Evolutionary conservation across 2,329 filamentous ascomycete genomes (phyloP).

Genomic region (Neofusicoccum cordaticola): DNA sequence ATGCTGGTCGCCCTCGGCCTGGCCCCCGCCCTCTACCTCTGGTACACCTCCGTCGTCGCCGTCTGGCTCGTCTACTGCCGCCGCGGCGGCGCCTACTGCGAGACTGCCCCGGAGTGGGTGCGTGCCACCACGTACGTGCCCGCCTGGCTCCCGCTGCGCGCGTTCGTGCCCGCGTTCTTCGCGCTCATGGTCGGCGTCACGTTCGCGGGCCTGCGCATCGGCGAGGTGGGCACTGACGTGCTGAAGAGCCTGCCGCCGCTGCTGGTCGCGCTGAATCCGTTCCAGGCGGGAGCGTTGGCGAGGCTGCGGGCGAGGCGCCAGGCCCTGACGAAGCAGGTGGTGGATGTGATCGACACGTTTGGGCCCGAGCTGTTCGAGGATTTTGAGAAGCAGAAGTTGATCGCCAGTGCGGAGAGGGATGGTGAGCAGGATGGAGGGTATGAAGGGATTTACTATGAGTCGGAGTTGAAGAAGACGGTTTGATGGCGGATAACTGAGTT

Average conservation of each 20-base stretch:
- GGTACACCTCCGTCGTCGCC: conserved; percentile 7
- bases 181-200: conserved; percentile 78
- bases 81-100: neutral
- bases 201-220: conserved; percentile 83
- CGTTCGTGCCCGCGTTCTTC: conserved; percentile 70
- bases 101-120: conserved; percentile 43
- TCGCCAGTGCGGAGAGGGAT: conserved; percentile 16
- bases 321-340: conserved; percentile 72
- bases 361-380: conserved; percentile 90
- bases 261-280: conserved; percentile 74
- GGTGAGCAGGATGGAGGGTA: neutral
- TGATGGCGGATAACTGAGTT: neutral
- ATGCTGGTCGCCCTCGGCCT: conserved; percentile 19
- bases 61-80: conserved; percentile 1
- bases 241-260: conserved; percentile 90
- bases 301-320: conserved; percentile 68
- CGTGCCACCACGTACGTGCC: conserved; percentile 77
- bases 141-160: conserved; percentile 72
- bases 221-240: conserved; percentile 93
- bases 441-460: neutral
- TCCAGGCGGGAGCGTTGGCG: conserved; percentile 74
- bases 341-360: conserved; percentile 82
- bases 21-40: conserved; percentile 17
- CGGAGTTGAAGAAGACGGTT: neutral
- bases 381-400: conserved; percentile 39